phyloP scores from a whole-genome alignment of 2,329 filamentous ascomycete genomes.

The Colletotrichum echinochloae region DNA sequence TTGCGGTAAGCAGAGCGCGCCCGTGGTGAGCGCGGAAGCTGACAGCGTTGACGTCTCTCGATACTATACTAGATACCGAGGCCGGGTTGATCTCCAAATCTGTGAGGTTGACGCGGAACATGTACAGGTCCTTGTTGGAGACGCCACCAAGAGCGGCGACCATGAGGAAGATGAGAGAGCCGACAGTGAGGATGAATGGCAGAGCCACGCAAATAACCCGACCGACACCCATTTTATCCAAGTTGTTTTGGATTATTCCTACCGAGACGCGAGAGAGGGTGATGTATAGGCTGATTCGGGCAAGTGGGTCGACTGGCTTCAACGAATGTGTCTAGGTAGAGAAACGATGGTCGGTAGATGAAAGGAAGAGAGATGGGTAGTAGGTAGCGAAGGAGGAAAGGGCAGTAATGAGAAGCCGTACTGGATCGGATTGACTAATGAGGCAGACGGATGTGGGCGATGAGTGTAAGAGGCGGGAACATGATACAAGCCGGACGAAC shows the following conservation, averaged over 20 bases:
- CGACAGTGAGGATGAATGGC: conserved; percentile 85
- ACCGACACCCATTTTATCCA: conserved; percentile 70
- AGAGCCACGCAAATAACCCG: conserved; percentile 88
- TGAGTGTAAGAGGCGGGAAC: conserved; percentile 16
- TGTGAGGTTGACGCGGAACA: conserved; percentile 72
- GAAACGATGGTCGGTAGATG: conserved; percentile 16
- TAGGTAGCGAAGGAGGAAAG: conserved; percentile 18
- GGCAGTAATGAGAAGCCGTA: conserved; percentile 1
- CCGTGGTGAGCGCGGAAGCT: conserved; percentile 53
- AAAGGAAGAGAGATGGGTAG: neutral
- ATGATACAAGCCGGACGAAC: conserved; percentile 32
- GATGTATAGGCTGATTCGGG: conserved; percentile 16
- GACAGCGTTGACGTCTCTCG: conserved; percentile 42
- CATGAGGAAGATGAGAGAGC: conserved; percentile 77
- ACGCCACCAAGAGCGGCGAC: conserved; percentile 68
- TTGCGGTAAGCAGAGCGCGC: conserved; percentile 48
- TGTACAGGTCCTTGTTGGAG: conserved; percentile 66
- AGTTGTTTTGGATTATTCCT: conserved; percentile 45
- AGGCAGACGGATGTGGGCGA: conserved; percentile 24
- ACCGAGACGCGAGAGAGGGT: neutral
- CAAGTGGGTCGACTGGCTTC: conserved; percentile 14
- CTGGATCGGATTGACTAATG: neutral
- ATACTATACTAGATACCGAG: conserved; percentile 44
- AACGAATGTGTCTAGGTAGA: conserved; percentile 27
- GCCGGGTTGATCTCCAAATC: conserved; percentile 67